phyloP scores from a whole-genome alignment of 495 filamentous ascomycete genomes.

The Neurospora sp. region DNA sequence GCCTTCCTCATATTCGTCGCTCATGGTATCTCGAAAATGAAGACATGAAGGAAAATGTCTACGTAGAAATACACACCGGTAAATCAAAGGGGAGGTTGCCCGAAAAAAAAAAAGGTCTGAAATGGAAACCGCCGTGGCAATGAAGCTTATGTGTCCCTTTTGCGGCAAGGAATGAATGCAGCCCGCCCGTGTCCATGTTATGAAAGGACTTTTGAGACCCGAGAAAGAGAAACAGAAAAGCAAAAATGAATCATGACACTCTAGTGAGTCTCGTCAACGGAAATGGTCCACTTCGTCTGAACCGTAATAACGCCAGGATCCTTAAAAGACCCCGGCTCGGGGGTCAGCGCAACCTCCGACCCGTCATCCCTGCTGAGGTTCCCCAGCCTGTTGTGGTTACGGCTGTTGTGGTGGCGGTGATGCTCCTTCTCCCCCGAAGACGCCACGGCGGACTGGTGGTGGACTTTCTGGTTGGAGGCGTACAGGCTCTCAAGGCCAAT shows the following conservation, averaged over 20 bases:
- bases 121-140: background rate
- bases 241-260: background rate
- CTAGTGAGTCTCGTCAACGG: background rate
- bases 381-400: background rate
- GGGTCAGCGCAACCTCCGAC: constrained; percentile 6
- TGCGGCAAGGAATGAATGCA: background rate
- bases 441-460: constrained; percentile 5
- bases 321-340: background rate
- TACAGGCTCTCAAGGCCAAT: constrained; percentile 8
- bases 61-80: background rate
- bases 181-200: background rate
- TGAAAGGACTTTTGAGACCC: background rate
- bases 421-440: background rate
- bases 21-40: background rate
- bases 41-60: background rate
- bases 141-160: background rate
- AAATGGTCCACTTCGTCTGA: constrained; percentile 14
- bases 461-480: constrained; percentile 5
- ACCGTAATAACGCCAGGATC: constrained; percentile 7
- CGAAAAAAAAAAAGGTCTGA: background rate
- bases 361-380: constrained; percentile 6
- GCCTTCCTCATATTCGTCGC: background rate
- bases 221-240: background rate
- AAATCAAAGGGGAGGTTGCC: background rate
- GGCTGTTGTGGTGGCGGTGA: background rate